Base-by-base conservation (phyloP, 306 rosid species). In the Prunus mume region DNA sequence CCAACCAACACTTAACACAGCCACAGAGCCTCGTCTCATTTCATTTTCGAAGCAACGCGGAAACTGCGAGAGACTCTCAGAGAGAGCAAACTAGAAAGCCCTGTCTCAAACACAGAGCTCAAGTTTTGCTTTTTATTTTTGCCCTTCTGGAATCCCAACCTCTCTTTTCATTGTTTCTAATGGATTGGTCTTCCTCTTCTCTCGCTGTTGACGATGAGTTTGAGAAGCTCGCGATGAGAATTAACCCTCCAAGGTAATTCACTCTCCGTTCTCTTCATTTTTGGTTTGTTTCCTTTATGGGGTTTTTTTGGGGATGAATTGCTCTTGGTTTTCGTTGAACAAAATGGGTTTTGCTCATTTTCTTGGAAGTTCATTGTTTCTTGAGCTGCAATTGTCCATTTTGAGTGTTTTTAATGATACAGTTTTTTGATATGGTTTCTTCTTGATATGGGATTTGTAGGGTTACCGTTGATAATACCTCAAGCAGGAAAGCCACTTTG, bases 171-270 rank as follows among this genome's bases (percentile, higher is more conserved):
- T 52, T 63, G 30, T 18, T 22, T 3, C 28, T 7, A 28, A 90
- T 95, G 99, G 96, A 95, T 88, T 90, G 80, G 81, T 92, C 97
- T 97, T 83, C 89, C 49, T 78, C 89, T 74, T 78, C 93, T 69
- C 78, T 83, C 24, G 82, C 88, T 17, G 68, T 82, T 32, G 92
- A 84, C 27, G 91, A 90, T 65, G 99, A 95, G 85, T 95, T 85
- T 68, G 81, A 85, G 93, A 95, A 95, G 87, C 97, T 95, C 19
- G 86, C 91, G 65, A 78, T 87, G 71, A 83, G 99, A 75, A 89
- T 95, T 89, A 95, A 95, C 76, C 97, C 99, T 19, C 99, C 99
- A 41, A 95, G 92, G 99, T 92, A 49, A 43, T 50, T 30, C 24
- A 8, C 38, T 45, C 80, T 34, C 62, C 38, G 57, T 56, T 47